Percentiles rank a stretch among this genome's conserved stretches.
Conservation (phyloP, 1,284 basidiomycete species). For the Ustilago nuda region DNA sequence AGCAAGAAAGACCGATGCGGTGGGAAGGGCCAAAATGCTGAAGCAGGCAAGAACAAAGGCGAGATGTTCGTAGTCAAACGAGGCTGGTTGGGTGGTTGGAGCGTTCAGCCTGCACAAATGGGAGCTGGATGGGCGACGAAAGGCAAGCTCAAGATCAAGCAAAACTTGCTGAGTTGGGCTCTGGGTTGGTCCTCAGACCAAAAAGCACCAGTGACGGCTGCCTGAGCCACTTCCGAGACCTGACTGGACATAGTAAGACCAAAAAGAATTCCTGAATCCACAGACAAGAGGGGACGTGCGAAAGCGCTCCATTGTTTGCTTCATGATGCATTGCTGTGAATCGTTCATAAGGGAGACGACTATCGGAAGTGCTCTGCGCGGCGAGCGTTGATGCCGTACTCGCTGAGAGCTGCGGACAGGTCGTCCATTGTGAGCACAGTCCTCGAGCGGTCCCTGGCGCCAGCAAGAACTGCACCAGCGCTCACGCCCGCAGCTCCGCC, state of each 20-base stretch:
- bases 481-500: constrained; percentile 21
- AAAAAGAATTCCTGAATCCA: background rate
- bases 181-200: constrained; percentile 27
- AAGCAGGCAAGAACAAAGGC: constrained; percentile 8
- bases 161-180: constrained; percentile 14
- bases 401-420: constrained; percentile 86
- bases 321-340: constrained; percentile 4
- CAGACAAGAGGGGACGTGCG: background rate
- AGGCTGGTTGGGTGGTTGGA: constrained; percentile 39
- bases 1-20: constrained; percentile 11
- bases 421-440: constrained; percentile 99
- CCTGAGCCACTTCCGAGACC: background rate
- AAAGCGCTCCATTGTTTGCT: background rate
- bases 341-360: background rate
- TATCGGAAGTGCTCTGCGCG: constrained; percentile 67
- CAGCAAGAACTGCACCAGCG: constrained; percentile 17
- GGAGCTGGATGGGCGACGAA: constrained; percentile 9
- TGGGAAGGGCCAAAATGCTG: constrained; percentile 6
- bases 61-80: constrained; percentile 32
- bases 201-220: background rate
- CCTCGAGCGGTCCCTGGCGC: constrained; percentile 79
- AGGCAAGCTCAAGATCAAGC: constrained; percentile 6
- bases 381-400: constrained; percentile 78
- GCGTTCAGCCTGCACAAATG: constrained; percentile 17
- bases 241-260: background rate